phyloP scores from a whole-genome alignment of 176 grass and related monocot species.

The Cenchrus americanus region DNA sequence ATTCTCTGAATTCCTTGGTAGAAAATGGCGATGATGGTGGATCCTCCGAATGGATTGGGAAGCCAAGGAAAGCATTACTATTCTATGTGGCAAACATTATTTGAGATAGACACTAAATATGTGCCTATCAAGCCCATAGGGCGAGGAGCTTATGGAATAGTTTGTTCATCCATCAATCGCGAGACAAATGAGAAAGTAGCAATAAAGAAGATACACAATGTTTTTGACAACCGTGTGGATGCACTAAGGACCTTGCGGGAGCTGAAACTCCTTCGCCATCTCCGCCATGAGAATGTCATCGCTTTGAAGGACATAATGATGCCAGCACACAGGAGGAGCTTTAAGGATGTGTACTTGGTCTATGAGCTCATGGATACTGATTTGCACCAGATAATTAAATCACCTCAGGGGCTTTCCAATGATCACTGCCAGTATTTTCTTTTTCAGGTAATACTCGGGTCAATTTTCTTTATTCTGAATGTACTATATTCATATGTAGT shows the following conservation, averaged over 20 bases:
- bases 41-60: constrained; percentile 58
- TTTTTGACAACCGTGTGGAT: constrained; percentile 68
- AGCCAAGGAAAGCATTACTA: constrained; percentile 60
- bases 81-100: constrained; percentile 61
- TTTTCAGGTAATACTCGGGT: constrained; percentile 57
- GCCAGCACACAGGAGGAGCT: constrained; percentile 59
- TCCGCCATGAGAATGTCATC: constrained; percentile 73
- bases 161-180: constrained; percentile 55
- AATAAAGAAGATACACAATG: constrained; percentile 69
- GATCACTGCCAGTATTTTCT: constrained; percentile 77
- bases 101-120: constrained; percentile 66
- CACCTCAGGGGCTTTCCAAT: constrained; percentile 62
- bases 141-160: constrained; percentile 54
- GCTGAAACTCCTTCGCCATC: constrained; percentile 69
- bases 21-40: constrained; percentile 65
- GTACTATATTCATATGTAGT: neutral
- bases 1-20: constrained; percentile 28
- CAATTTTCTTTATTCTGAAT: constrained; percentile 1
- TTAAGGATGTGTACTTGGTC: constrained; percentile 75
- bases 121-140: constrained; percentile 63
- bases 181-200: constrained; percentile 62
- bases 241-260: constrained; percentile 67
- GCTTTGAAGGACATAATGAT: constrained; percentile 81
- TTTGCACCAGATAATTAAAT: constrained; percentile 75
- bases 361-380: constrained; percentile 73